Evolutionary conservation across 2,329 filamentous ascomycete genomes (phyloP), one percentile per base, ranked within the genome.

Genomic region (Microdochium nivale): DNA sequence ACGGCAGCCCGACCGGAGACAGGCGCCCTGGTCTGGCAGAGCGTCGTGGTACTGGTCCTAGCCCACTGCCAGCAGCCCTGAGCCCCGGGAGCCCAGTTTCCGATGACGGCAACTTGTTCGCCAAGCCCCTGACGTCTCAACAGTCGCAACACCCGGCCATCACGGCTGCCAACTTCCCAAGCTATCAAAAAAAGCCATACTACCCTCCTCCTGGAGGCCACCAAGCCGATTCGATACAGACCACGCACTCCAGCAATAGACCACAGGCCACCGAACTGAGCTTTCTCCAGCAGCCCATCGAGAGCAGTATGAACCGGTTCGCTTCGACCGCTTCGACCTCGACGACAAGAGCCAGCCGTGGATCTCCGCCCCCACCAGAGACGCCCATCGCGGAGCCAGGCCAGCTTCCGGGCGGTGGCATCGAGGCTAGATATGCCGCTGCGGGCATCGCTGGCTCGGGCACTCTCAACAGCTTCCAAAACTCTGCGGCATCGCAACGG

Each of bases 341-440:
- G 2, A 99, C 94, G 1, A 96, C 92, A 2, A 84, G 88, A 57
- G 94, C 94, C 21, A 91, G 88, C 63, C 81, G 94, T 59, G 94
- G 94, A 44, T 97, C 92, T 25, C 94, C 94, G 4, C 92, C 94
- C 3, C 94, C 94, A 1, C 94, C 94, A 9, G 92, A 97, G 67
- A 97, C 94, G 0, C 90, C 94, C 30, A 79, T 92, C 55, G 79
- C 87, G 27, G 87, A 86, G 40, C 88, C 87, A 1, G 83, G 81
- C 19, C 76, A 75, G 50, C 76, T 83, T n/a, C 82, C 86, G 2
- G 83, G 83, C 51, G 89, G 87, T 40, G 89, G 88, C 52, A 96
- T 96, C 60, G 91, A 96, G 66, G 88, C 90, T 49, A 83, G 90
- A 51, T 96, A 95, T 76, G 91, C 91, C 2, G 90, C 90, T 2